These are phyloP conservation scores for Komagataea norvegica DNA, from an alignment of 1,139 yeast species.

Conservation along the genomic window DNA sequence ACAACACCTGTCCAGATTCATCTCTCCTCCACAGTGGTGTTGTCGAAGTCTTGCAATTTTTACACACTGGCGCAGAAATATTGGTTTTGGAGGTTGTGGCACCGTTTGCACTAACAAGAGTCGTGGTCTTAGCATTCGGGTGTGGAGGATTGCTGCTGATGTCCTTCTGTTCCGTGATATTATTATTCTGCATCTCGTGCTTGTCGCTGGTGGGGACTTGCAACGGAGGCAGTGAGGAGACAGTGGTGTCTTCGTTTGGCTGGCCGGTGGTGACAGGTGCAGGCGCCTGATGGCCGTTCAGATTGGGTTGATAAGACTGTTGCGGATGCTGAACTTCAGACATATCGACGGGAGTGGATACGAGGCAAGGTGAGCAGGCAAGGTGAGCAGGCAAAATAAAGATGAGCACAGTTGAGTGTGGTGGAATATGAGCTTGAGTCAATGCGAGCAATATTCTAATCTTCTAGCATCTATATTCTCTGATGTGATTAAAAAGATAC, in stretches of 20 bases:
- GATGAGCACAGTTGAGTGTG: not conserved
- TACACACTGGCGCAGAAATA: slow-evolving; percentile 68
- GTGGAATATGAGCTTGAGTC: not conserved
- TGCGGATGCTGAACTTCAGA: slow-evolving; percentile 13
- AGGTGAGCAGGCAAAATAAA: not conserved
- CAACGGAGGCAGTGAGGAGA: slow-evolving; percentile 6
- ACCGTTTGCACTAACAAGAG: slow-evolving; percentile 34
- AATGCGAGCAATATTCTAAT: not conserved
- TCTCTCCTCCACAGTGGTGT: slow-evolving; percentile 96
- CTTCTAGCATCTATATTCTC: too few relatives aligned
- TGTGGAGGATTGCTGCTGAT: slow-evolving; percentile 16
- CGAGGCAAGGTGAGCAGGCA: too few relatives aligned
- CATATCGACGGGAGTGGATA: too few relatives aligned
- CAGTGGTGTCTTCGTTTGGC: not conserved
- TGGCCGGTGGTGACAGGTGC: not conserved
- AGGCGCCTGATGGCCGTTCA: slow-evolving; percentile 1
- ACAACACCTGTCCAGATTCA: slow-evolving; percentile 86
- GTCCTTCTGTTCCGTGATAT: not conserved
- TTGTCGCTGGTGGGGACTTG: too few relatives aligned
- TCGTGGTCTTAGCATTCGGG: slow-evolving; percentile 43
- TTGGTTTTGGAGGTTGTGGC: slow-evolving; percentile 39
- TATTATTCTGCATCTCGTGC: too few relatives aligned
- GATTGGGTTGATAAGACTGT: slow-evolving; percentile 1
- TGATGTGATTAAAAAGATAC: too few relatives aligned
- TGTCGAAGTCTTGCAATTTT: slow-evolving; percentile 85